Evolutionary conservation across 257 asterid genomes (phyloP), one percentile per base, ranked within the genome.

Genomic region (Jaltomata sinuosa): DNA sequence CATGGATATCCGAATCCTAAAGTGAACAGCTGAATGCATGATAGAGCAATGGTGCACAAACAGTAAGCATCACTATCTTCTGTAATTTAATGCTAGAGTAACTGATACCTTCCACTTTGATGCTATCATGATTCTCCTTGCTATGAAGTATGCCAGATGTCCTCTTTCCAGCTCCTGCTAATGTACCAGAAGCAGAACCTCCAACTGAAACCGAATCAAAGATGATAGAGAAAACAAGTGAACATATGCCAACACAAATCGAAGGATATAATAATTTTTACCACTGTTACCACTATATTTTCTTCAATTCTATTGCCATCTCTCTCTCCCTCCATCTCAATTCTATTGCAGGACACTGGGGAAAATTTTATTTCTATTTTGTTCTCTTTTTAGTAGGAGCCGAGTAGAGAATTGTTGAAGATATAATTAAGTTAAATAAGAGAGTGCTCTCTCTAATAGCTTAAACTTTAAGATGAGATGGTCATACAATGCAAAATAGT

Each of bases 91-190:
- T 42, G 77, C 22, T 57, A 22, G 59, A 83, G 40, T 40, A 85
- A 85, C 85, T 88, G 84, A 38, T 89, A 94, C 99, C 98, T 96
- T 94, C 99, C 82, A 90, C 85, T 91, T 96, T 92, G 85, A 89
- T 87, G 86, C 87, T 83, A 84, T 89, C 91, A 42, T 40, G 83
- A 74, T 88, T 89, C 83, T 91, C 97, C 87, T 87, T 91, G 74
- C 76, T 90, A 40, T 79, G 93, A 84, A 80, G 86, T 77, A 88
- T 53, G 88, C 87, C 87, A 59, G 98, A 87, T 57, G 86, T 89
- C 85, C 91, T 88, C 92, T 92, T 91, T 85, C 87, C 85, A 55
- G 90, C 91, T 69, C 91, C 95, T 5, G 84, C 50, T 59, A 88
- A 84, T 88, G 87, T 87, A 80, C 90, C 92, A 87, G 88, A 55